Conservation (phyloP, 176 grass and related monocot species). For the Elaeis guineensis region DNA sequence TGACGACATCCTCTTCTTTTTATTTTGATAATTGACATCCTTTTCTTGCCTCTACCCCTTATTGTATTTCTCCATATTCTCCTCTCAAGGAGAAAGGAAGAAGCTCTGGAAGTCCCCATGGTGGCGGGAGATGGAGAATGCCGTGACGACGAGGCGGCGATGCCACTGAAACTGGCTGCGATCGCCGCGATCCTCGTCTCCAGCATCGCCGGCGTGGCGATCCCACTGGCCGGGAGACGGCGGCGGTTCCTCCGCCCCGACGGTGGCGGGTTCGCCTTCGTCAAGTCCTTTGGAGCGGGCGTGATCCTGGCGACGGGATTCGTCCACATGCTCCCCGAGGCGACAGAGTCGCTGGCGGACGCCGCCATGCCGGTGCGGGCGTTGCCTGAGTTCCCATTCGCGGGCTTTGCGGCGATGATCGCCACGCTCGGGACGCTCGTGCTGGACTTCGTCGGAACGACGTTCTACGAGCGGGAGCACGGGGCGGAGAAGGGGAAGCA, state of each 20-base stretch:
- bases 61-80: too few relatives aligned
- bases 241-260: slow-evolving; percentile 41
- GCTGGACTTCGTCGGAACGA: slow-evolving; percentile 58
- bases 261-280: slow-evolving; percentile 33
- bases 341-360: slow-evolving; percentile 39
- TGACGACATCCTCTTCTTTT: too few relatives aligned
- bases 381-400: slow-evolving; percentile 58
- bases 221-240: slow-evolving; percentile 54
- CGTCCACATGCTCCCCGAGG: slow-evolving; percentile 75
- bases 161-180: slow-evolving; percentile 47
- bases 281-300: slow-evolving; percentile 64
- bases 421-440: slow-evolving; percentile 66
- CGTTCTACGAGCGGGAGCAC: slow-evolving; percentile 63
- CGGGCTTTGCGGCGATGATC: slow-evolving; percentile 72
- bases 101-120: too few relatives aligned
- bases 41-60: too few relatives aligned
- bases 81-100: too few relatives aligned
- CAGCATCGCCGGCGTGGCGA: slow-evolving; percentile 39
- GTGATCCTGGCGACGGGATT: slow-evolving; percentile 83
- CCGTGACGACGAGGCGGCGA: slow-evolving; percentile 32
- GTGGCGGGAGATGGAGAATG: slow-evolving; percentile 16
- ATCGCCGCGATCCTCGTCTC: slow-evolving; percentile 46
- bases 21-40: too few relatives aligned
- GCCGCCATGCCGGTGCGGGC: slow-evolving; percentile 38
- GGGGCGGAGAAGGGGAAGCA: slow-evolving; percentile 13